Base-by-base conservation (phyloP, 208 protist genomes). In the Trypanosoma theileri region DNA sequence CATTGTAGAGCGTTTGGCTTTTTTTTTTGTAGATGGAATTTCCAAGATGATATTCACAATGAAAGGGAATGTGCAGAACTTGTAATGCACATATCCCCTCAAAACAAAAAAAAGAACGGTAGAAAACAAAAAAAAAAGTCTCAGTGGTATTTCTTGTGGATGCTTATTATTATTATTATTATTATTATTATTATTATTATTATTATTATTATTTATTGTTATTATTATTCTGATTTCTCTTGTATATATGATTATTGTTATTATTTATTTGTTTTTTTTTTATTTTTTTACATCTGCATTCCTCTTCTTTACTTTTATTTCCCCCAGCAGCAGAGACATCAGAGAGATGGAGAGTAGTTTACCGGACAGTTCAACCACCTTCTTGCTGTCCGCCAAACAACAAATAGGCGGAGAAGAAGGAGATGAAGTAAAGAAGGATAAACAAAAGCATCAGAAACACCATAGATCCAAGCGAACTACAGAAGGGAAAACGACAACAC, bases 201-300 rank as follows among this genome's bases (percentile, higher is more conserved):
- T 35, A 35, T 35, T 35, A 35, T 35, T 35, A 35, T 35, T 35
- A 35, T 35, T n/a, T n/a, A n/a, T 35, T 35, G 28, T n/a, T n/a
- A 35, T 24, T 46, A 35, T 35, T 35, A 35, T 35, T 35, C 28
- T 35, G 28, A 6, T 35, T 35, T 35, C 1, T 35, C 28, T 6
- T 35, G 28, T 35, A 35, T 35, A 35, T 35, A 35, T 35, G 28
- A n/a, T n/a, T n/a, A n/a, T 35, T 35, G 28, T n/a, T n/a, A 35
- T 24, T 46, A 26, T 63, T 56, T 65, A n/a, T 71, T 62, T 71
- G 46, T 55, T 80, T 69, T 75, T 9, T 52, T 66, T 67, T 54
- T 42, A 26, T 55, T 51, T 51, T 10, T 19, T 21, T 50, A 61
- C 55, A 35, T 28, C 57, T 53, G 62, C 16, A 48, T 48, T 11